phyloP scores from a whole-genome alignment of 1,139 yeast genomes.

The Saccharomyces pastorianus region DNA sequence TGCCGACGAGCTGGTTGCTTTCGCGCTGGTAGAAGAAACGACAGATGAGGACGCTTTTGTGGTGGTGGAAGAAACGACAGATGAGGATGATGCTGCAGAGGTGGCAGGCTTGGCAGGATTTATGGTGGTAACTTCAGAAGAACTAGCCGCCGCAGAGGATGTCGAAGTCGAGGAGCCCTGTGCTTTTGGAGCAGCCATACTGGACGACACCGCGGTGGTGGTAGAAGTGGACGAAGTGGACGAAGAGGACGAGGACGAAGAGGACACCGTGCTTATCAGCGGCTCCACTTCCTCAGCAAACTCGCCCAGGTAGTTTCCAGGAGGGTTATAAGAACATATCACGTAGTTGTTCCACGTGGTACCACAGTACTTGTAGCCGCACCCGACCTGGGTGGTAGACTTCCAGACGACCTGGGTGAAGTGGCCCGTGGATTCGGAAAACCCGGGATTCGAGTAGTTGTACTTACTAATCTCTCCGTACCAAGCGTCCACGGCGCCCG shows the following conservation, averaged over 20 bases:
- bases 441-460: conserved; percentile 42
- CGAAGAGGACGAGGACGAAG: not conserved
- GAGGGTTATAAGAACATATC: conserved; percentile 53
- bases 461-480: conserved; percentile 59
- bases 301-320: conserved; percentile 49
- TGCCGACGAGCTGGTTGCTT: too few relatives aligned
- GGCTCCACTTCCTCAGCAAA: conserved; percentile 31
- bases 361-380: conserved; percentile 51
- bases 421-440: conserved; percentile 49
- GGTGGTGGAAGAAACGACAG: not conserved
- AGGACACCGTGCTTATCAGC: conserved; percentile 4
- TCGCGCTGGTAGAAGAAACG: too few relatives aligned
- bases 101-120: not conserved
- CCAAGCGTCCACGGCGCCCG: conserved; percentile 76
- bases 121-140: not conserved
- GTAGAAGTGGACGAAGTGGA: not conserved
- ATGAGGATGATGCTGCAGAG: not conserved
- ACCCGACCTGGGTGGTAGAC: conserved; percentile 58
- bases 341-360: conserved; percentile 46
- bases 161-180: not conserved
- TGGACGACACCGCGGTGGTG: not conserved
- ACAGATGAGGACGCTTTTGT: too few relatives aligned
- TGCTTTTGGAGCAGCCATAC: not conserved
- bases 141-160: not conserved
- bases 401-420: conserved; percentile 87